Evolutionary conservation across 2,329 filamentous ascomycete genomes (phyloP).

Genomic region (Hypoxylon sp.): DNA sequence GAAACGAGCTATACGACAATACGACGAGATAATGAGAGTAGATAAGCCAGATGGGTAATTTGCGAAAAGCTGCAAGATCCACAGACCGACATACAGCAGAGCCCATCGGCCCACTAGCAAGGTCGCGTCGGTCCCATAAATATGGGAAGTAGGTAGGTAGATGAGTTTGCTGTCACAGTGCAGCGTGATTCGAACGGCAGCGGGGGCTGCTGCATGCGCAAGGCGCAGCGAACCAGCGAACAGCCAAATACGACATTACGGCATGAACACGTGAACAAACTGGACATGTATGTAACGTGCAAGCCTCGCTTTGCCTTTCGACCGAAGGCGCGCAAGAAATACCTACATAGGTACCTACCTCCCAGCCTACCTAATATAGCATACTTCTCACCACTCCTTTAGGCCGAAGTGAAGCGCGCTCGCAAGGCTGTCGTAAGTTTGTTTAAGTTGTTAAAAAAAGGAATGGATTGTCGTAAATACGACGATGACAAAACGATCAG

Average conservation of each 20-base stretch:
- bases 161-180: slow-evolving; percentile 3
- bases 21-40: too few relatives aligned
- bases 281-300: neutral
- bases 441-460: slow-evolving; percentile 6
- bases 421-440: neutral
- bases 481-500: slow-evolving; percentile 14
- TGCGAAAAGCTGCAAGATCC: slow-evolving; percentile 8
- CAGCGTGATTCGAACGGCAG: slow-evolving; percentile 34
- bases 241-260: neutral
- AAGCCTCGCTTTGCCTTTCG: slow-evolving; percentile 10
- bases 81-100: slow-evolving; percentile 1
- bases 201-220: slow-evolving; percentile 14
- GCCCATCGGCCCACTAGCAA: slow-evolving; percentile 11
- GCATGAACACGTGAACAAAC: slow-evolving; percentile 7
- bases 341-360: too few relatives aligned
- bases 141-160: too few relatives aligned
- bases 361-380: too few relatives aligned
- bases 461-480: slow-evolving; percentile 27
- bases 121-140: neutral
- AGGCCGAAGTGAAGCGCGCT: slow-evolving; percentile 8
- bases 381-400: neutral
- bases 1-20: too few relatives aligned
- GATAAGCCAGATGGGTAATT: too few relatives aligned
- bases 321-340: slow-evolving; percentile 10
- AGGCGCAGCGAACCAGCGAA: neutral